Percentiles rank a stretch among this genome's conserved stretches.
Evolutionary conservation across 495 filamentous ascomycete genomes (phyloP).

Genomic region (Neurospora tetraspora): DNA sequence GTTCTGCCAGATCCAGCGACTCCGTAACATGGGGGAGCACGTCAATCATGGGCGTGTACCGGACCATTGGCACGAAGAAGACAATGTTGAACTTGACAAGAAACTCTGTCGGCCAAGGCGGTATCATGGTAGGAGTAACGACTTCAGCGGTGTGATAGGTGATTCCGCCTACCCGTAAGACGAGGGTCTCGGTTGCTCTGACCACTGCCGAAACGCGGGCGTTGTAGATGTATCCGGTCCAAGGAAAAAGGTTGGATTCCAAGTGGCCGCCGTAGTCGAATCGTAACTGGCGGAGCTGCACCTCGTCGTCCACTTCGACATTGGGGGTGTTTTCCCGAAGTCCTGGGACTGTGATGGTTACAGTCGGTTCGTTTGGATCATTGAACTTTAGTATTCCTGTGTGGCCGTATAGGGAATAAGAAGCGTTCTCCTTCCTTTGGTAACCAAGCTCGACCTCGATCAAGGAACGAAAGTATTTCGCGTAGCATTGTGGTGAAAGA

Average conservation of each 20-base stretch:
- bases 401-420: constrained; percentile 14
- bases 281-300: constrained; percentile 33
- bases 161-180: constrained; percentile 8
- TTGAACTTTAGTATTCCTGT: neutral
- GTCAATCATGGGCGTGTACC: constrained; percentile 10
- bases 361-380: neutral
- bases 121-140: neutral
- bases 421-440: constrained; percentile 13
- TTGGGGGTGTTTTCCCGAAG: constrained; percentile 33
- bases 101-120: neutral
- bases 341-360: constrained; percentile 25
- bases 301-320: constrained; percentile 31
- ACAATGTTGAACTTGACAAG: constrained; percentile 14
- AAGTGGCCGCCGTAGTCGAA: constrained; percentile 8
- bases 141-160: constrained; percentile 1
- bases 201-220: constrained; percentile 15
- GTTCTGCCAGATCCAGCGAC: constrained; percentile 8
- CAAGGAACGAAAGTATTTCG: constrained; percentile 10
- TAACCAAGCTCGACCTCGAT: constrained; percentile 12
- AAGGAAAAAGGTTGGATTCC: constrained; percentile 5
- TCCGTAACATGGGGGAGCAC: constrained; percentile 14
- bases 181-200: constrained; percentile 9
- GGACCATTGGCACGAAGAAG: constrained; percentile 15
- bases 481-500: constrained; percentile 7
- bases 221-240: constrained; percentile 19